Conservation (phyloP, 805 yeast species). For the Candida vaughaniae region DNA sequence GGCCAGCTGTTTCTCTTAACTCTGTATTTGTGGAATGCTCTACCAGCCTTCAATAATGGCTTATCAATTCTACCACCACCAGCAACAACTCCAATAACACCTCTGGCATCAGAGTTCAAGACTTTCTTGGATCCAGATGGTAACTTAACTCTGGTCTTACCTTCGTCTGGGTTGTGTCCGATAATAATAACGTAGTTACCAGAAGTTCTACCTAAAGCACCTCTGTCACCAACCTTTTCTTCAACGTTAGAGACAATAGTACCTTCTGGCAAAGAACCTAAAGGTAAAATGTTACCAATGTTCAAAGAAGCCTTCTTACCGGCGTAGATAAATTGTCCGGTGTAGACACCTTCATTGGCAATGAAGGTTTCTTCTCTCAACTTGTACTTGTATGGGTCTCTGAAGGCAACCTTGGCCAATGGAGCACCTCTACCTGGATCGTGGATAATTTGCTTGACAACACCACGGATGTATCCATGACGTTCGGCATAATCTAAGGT, state of each 20-base stretch:
- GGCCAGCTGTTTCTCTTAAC: conserved; percentile 99
- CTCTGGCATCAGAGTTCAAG: conserved; percentile 94
- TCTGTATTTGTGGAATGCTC: conserved; percentile 99
- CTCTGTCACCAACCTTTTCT: conserved; percentile 99
- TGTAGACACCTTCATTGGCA: conserved; percentile 99
- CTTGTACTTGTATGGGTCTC: conserved; percentile 99
- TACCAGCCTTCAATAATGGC: conserved; percentile 99
- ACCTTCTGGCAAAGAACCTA: conserved; percentile 98
- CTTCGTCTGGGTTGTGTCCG: conserved; percentile 99
- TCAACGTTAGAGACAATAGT: conserved; percentile 97
- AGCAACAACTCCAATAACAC: conserved; percentile 99
- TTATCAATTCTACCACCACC: conserved; percentile 99
- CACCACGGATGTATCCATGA: conserved; percentile 99
- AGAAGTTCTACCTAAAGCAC: conserved; percentile 99
- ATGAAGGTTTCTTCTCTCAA: conserved; percentile 97
- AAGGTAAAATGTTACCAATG: conserved; percentile 96
- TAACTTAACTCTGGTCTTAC: conserved; percentile 98
- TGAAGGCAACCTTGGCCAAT: conserved; percentile 97
- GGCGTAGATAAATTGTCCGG: conserved; percentile 98
- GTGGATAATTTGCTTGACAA: conserved; percentile 97
- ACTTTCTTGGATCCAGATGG: conserved; percentile 99
- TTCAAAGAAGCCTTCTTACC: conserved; percentile 98
- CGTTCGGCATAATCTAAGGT: conserved; percentile 99
- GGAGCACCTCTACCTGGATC: conserved; percentile 99
- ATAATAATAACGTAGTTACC: conserved; percentile 99